phyloP scores from a whole-genome alignment of 2,329 filamentous ascomycete species.

The Fusarium secorum region DNA sequence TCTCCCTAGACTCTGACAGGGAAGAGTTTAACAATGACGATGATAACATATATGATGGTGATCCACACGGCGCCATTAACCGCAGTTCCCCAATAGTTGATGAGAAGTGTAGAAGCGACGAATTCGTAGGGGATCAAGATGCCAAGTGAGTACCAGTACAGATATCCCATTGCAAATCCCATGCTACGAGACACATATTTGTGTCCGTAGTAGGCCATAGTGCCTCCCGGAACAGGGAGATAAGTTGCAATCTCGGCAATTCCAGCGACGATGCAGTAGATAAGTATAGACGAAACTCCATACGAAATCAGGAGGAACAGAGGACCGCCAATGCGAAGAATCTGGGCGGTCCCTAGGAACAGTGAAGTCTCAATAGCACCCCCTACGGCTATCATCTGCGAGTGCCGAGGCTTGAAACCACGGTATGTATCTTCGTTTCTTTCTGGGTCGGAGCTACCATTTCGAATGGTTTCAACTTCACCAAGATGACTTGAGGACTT shows the following conservation, averaged over 20 bases:
- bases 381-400: neutral
- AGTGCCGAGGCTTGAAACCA: neutral
- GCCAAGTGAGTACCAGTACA: constrained; percentile 50
- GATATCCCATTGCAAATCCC: constrained; percentile 53
- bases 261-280: neutral
- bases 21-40: neutral
- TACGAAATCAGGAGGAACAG: neutral
- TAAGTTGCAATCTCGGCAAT: constrained; percentile 42
- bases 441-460: neutral
- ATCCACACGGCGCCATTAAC: neutral
- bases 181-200: constrained; percentile 42
- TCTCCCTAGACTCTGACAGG: neutral
- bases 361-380: neutral
- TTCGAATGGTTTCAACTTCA: neutral
- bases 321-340: neutral
- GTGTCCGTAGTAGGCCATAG: constrained; percentile 38
- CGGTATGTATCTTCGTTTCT: neutral
- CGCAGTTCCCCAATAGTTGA: neutral
- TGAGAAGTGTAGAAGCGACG: neutral
- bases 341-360: neutral
- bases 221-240: constrained; percentile 32
- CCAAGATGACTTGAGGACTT: neutral
- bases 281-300: neutral
- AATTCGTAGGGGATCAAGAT: neutral
- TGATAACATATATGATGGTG: neutral